Evolutionary conservation across 345 rosid species (phyloP).

Genomic region (Cardamine chenopodiifolia): DNA sequence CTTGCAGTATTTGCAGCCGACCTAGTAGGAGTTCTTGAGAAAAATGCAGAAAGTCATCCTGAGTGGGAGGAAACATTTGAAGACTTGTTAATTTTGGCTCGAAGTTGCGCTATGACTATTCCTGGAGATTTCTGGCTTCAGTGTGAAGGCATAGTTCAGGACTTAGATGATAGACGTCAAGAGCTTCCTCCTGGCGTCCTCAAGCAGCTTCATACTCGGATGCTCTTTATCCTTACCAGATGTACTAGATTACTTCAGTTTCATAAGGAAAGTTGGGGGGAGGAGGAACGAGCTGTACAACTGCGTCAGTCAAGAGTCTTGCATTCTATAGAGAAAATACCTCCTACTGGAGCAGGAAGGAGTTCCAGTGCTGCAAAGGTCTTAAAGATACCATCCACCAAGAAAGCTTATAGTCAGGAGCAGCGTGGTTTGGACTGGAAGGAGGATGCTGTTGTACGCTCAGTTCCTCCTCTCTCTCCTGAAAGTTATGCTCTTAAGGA

Average conservation of each 20-base stretch:
- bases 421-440: conserved; percentile 78
- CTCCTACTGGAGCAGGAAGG: conserved; percentile 56
- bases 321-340: conserved; percentile 74
- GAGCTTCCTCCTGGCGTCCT: conserved; percentile 90
- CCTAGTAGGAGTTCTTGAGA: conserved; percentile 94
- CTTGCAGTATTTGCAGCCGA: conserved; percentile 96
- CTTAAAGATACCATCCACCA: conserved; percentile 56
- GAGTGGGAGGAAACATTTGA: conserved; percentile 99
- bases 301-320: conserved; percentile 80
- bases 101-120: conserved; percentile 90
- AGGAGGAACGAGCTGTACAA: conserved; percentile 72
- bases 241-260: conserved; percentile 97
- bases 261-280: conserved; percentile 95
- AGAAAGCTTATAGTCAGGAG: conserved; percentile 95
- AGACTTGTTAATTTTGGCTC: conserved; percentile 92
- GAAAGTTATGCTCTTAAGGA: conserved; percentile 52
- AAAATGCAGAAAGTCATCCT: conserved; percentile 96
- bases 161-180: conserved; percentile 96
- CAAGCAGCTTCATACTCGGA: conserved; percentile 93
- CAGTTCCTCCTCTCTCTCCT: conserved; percentile 49
- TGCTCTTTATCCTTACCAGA: conserved; percentile 98
- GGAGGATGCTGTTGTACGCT: conserved; percentile 53
- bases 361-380: conserved; percentile 64
- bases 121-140: conserved; percentile 99
- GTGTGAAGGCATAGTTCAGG: conserved; percentile 99